These are phyloP conservation scores for apple (Malus domestica) DNA, from an alignment of 306 rosid species.

Conservation along the genomic window DNA sequence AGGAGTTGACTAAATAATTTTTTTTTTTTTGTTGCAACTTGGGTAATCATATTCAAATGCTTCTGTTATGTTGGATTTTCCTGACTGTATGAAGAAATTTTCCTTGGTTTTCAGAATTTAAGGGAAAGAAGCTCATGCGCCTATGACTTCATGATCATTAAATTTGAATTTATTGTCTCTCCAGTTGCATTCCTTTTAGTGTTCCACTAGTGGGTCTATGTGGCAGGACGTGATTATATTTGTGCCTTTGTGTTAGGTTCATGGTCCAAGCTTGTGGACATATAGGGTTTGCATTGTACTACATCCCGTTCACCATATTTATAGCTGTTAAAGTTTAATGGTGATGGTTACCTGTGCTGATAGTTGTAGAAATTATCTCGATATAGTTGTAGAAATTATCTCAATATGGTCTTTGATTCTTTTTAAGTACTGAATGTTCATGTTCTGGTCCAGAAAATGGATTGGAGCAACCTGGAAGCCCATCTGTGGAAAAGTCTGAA, in stretches of 20 bases:
- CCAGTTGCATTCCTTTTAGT: neutral
- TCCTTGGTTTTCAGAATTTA: neutral
- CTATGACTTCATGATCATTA: neutral
- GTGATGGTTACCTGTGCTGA: neutral
- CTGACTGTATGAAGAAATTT: neutral
- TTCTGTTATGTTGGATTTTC: neutral
- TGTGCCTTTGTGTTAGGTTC: neutral
- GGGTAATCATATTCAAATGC: neutral
- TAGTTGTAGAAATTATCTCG: neutral
- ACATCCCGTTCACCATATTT: neutral
- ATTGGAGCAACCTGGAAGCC: conserved; percentile 83
- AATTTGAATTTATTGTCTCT: neutral
- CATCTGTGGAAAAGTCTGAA: conserved; percentile 81
- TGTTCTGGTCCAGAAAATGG: conserved; percentile 57
- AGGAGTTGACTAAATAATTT: neutral
- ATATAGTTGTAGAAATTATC: neutral
- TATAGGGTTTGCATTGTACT: neutral
- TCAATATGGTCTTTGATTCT: neutral
- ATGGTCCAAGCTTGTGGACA: neutral
- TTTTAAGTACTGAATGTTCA: conserved; percentile 8
- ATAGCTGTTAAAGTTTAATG: neutral
- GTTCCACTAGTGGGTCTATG: neutral
- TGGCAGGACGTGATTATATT: neutral
- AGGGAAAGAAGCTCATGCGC: neutral
- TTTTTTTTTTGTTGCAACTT: neutral